Conservation (phyloP, 78 protist species). For the Dictyostelium brefeldianum region DNA sequence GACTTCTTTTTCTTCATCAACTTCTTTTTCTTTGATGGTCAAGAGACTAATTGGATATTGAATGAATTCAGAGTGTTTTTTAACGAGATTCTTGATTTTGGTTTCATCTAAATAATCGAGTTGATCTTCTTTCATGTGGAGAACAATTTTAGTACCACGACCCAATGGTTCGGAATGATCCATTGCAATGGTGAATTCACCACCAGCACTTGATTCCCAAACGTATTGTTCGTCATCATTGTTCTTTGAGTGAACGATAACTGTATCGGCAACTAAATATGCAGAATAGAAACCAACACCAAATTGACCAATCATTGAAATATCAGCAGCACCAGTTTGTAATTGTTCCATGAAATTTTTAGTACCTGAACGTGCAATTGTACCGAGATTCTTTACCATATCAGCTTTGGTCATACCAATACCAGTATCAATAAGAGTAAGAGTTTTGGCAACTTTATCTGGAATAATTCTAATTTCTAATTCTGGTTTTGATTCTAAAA, state of each 20-base stretch:
- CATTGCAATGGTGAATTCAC: slow-evolving; percentile 96
- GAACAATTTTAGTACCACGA: slow-evolving; percentile 98
- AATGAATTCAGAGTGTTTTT: slow-evolving; percentile 99
- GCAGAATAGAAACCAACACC: slow-evolving; percentile 99
- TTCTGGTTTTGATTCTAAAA: slow-evolving; percentile 93
- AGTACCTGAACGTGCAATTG: slow-evolving; percentile 99
- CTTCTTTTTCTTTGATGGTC: slow-evolving; percentile 94
- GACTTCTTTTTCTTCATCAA: slow-evolving; percentile 94
- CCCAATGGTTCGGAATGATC: slow-evolving; percentile 89
- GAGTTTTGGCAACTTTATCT: slow-evolving; percentile 94
- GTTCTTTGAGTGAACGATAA: slow-evolving; percentile 98
- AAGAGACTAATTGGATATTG: slow-evolving; percentile 97
- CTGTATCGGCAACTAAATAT: slow-evolving; percentile 99
- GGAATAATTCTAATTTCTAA: slow-evolving; percentile 96
- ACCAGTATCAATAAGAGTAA: slow-evolving; percentile 98
- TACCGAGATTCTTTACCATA: slow-evolving; percentile 99
- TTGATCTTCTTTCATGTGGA: slow-evolving; percentile 99
- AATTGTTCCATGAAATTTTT: slow-evolving; percentile 98
- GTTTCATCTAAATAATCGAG: slow-evolving; percentile 97
- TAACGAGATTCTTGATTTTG: slow-evolving; percentile 97
- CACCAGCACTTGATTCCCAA: slow-evolving; percentile 99
- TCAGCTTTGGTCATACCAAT: slow-evolving; percentile 99
- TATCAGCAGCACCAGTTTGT: slow-evolving; percentile 97
- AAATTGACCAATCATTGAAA: slow-evolving; percentile 99
- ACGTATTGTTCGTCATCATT: slow-evolving; percentile 99